Percentiles rank a stretch among this genome's conserved stretches.
Evolutionary conservation across 2,329 filamentous ascomycete species (phyloP).

Genomic region (Dothistroma pini): DNA sequence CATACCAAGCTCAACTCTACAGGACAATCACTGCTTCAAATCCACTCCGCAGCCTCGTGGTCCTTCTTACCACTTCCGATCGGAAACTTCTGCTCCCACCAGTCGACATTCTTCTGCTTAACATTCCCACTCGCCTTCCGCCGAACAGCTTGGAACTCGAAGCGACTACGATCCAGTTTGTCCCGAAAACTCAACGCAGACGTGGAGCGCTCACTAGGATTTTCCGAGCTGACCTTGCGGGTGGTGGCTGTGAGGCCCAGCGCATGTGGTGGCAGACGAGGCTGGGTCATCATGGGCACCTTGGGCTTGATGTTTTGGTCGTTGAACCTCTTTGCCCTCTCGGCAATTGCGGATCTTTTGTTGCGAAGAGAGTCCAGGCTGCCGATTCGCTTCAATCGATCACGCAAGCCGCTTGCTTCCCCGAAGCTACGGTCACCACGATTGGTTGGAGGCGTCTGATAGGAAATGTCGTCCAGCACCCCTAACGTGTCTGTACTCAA

Average conservation of each 20-base stretch:
- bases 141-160: conserved; percentile 34
- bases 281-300: conserved; percentile 3
- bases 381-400: conserved; percentile 26
- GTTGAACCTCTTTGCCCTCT: neutral
- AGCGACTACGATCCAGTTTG: conserved; percentile 32
- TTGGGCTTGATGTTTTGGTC: conserved; percentile 13
- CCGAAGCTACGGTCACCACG: conserved; percentile 1
- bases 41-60: conserved; percentile 27
- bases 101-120: conserved; percentile 25
- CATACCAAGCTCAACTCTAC: neutral
- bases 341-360: conserved; percentile 16
- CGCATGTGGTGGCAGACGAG: conserved; percentile 23
- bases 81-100: conserved; percentile 22
- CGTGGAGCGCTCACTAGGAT: conserved; percentile 17
- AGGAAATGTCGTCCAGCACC: conserved; percentile 23
- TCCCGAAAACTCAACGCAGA: conserved; percentile 27
- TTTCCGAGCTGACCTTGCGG: conserved; percentile 18
- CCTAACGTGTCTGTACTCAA: conserved; percentile 21
- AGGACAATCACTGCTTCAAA: conserved; percentile 17
- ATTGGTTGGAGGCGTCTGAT: conserved; percentile 24
- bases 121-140: conserved; percentile 29
- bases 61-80: conserved; percentile 7
- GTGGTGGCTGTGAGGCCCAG: conserved; percentile 25
- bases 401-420: conserved; percentile 19
- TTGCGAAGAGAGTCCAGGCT: conserved; percentile 30